Conservation (phyloP, 129 eudicot species). For the Arctium lappa region DNA sequence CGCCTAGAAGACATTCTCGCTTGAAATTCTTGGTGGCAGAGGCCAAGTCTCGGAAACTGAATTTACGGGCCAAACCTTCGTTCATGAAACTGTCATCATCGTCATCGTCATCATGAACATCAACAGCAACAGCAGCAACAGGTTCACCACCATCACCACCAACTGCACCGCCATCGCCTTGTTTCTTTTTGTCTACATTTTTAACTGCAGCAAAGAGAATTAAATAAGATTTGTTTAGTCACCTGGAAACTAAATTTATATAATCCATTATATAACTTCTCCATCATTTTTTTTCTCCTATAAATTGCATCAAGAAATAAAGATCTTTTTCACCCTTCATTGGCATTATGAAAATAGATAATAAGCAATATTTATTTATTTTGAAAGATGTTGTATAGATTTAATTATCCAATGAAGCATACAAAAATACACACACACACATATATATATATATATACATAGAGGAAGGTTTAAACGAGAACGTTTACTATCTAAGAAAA, state of each 20-base stretch:
- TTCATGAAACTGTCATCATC: neutral
- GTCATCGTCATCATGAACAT: neutral
- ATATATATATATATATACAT: too few relatives aligned
- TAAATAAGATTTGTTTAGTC: neutral
- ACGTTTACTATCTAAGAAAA: too few relatives aligned
- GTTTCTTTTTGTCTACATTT: constrained; percentile 7
- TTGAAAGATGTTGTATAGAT: too few relatives aligned
- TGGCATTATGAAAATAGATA: neutral
- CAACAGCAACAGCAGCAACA: neutral
- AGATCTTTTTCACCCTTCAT: neutral
- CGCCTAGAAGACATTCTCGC: constrained; percentile 59
- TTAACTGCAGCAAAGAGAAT: constrained; percentile 5
- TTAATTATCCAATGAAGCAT: neutral
- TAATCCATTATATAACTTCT: neutral
- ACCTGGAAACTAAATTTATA: neutral
- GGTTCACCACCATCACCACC: neutral
- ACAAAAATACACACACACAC: neutral
- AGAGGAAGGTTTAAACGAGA: too few relatives aligned
- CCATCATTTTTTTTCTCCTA: neutral
- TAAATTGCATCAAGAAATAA: neutral
- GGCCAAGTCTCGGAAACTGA: constrained; percentile 59
- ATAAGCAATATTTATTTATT: too few relatives aligned
- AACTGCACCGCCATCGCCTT: neutral
- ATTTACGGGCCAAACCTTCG: constrained; percentile 27
- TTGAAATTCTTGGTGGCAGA: constrained; percentile 66